A percentile compares a stretch with the other conserved stretches of the same genome.
phyloP scores from a whole-genome alignment of 1,284 basidiomycete species.

The Inonotus hispidus region DNA sequence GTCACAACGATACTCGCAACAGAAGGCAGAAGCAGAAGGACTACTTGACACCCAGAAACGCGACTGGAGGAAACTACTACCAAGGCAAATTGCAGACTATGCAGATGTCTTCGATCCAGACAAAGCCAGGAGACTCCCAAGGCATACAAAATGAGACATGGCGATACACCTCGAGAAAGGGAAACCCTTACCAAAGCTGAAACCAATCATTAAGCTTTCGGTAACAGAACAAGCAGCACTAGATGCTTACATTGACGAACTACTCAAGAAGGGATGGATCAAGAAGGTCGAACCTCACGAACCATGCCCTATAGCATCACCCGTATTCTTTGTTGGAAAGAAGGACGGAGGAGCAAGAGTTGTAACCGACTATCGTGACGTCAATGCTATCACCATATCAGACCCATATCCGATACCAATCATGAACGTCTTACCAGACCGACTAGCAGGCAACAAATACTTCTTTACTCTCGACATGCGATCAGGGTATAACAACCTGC shows the following conservation, averaged over 20 bases:
- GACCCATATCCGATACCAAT: constrained; percentile 26
- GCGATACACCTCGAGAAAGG: too few relatives aligned
- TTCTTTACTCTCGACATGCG: constrained; percentile 35
- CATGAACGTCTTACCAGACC: constrained; percentile 26
- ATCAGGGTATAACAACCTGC: constrained; percentile 27
- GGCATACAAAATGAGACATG: too few relatives aligned
- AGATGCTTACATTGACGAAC: too few relatives aligned
- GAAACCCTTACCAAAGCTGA: too few relatives aligned
- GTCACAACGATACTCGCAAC: background rate
- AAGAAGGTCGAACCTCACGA: too few relatives aligned
- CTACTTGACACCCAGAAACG: background rate
- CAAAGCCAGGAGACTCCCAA: too few relatives aligned
- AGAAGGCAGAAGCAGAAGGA: too few relatives aligned
- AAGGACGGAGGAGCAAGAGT: constrained; percentile 29
- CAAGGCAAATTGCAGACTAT: background rate
- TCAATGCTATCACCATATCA: too few relatives aligned
- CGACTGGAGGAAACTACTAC: background rate
- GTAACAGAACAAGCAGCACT: too few relatives aligned
- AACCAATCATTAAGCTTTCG: too few relatives aligned
- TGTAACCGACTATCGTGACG: constrained; percentile 29
- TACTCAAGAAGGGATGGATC: too few relatives aligned
- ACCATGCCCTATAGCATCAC: constrained; percentile 22
- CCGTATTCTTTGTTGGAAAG: constrained; percentile 35
- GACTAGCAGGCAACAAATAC: constrained; percentile 24
- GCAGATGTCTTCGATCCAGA: background rate